These are phyloP conservation scores for Pleurotus ostreatus DNA, from an alignment of 768 basidiomycete genomes.

Conservation along the genomic window DNA sequence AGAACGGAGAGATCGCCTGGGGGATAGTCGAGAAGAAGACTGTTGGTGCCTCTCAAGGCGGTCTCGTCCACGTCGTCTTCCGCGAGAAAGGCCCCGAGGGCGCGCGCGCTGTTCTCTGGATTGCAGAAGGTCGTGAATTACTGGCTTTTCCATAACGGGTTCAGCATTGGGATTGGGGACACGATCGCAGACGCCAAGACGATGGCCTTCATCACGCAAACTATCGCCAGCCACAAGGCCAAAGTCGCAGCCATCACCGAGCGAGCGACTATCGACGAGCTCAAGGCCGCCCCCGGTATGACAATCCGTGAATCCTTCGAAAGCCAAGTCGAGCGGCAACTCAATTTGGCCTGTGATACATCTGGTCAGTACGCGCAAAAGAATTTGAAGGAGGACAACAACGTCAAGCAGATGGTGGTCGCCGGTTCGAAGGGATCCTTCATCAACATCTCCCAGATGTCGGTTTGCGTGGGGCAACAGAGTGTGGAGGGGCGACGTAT, in stretches of 20 bases:
- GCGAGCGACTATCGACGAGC: conserved; percentile 86
- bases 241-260: conserved; percentile 75
- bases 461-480: conserved; percentile 65
- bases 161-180: no score
- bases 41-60: conserved; percentile 93
- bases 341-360: conserved; percentile 56
- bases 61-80: conserved; percentile 94
- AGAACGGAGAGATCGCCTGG: no score
- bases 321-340: no score
- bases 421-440: no score
- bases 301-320: no score
- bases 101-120: conserved; percentile 86
- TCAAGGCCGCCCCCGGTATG: no score
- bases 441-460: no score
- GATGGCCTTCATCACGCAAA: conserved; percentile 81
- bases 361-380: conserved; percentile 97
- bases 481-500: conserved; percentile 97
- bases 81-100: conserved; percentile 96
- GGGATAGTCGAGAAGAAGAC: conserved; percentile 99
- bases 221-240: conserved; percentile 76
- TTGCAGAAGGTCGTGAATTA: conserved; percentile 95
- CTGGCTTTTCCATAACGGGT: no score
- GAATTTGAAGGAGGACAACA: conserved; percentile 97
- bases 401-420: conserved; percentile 59
- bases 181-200: conserved; percentile 69